Evolutionary conservation across 2,329 filamentous ascomycete species (phyloP).

Genomic region (Ceratocystis colombiana): DNA sequence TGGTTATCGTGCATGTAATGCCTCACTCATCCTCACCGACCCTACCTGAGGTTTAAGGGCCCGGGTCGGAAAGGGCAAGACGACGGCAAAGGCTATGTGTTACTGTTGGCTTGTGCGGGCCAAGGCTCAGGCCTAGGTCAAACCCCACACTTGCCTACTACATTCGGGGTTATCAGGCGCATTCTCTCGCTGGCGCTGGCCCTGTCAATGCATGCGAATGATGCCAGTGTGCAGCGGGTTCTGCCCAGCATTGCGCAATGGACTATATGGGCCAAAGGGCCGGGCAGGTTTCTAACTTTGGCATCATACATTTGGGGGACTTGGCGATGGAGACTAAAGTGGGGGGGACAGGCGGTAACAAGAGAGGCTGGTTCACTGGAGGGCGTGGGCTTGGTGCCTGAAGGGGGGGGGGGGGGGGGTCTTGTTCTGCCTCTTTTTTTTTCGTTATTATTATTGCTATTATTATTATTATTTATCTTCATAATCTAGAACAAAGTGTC

Average conservation of each 20-base stretch:
- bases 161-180: background rate
- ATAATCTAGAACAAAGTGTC: too few relatives aligned
- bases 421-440: background rate
- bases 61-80: background rate
- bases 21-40: background rate
- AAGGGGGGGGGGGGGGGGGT: background rate
- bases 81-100: background rate
- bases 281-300: background rate
- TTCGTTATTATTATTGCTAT: background rate
- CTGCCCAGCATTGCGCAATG: slow-evolving; percentile 2
- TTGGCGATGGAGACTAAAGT: background rate
- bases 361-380: background rate
- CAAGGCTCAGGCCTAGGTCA: background rate
- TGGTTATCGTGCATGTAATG: slow-evolving; percentile 7
- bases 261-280: background rate
- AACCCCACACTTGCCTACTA: background rate
- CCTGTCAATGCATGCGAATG: background rate
- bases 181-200: too few relatives aligned
- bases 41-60: slow-evolving; percentile 1
- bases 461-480: too few relatives aligned
- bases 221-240: background rate
- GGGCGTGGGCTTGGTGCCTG: background rate
- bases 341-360: background rate
- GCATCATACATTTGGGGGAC: background rate
- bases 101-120: slow-evolving; percentile 2